Percentiles rank a stretch among this genome's conserved stretches.
Evolutionary conservation across 2,329 filamentous ascomycete species (phyloP).

Genomic region (Colletotrichum sp.): DNA sequence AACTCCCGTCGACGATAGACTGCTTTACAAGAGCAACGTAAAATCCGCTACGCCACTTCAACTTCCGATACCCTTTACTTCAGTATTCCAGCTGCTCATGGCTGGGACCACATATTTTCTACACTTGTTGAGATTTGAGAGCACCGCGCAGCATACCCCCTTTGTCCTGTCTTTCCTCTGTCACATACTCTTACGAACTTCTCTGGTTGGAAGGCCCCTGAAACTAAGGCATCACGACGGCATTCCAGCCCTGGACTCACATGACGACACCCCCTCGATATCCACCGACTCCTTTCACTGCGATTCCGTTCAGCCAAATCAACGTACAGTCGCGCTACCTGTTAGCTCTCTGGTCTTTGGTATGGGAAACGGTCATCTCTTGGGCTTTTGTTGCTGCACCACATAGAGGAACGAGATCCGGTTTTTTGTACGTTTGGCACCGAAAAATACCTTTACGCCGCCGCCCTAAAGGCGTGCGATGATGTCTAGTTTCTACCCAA

Average conservation of each 20-base stretch:
- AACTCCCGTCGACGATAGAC: slow-evolving; percentile 39
- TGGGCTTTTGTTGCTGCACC: not conserved
- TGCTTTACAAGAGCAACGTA: not conserved
- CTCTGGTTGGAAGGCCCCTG: slow-evolving; percentile 8
- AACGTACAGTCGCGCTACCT: not conserved
- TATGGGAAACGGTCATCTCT: not conserved
- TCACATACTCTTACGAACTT: slow-evolving; percentile 24
- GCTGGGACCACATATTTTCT: slow-evolving; percentile 1
- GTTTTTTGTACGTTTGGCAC: slow-evolving; percentile 10
- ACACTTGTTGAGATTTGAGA: slow-evolving; percentile 28
- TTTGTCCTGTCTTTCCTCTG: slow-evolving; percentile 22
- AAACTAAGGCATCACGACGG: slow-evolving; percentile 9
- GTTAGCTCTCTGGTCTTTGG: not conserved
- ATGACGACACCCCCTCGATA: slow-evolving; percentile 17
- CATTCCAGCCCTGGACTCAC: not conserved
- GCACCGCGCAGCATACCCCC: slow-evolving; percentile 40
- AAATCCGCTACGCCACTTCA: not conserved
- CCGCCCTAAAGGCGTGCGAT: not conserved
- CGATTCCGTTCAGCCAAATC: not conserved
- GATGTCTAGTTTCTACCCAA: slow-evolving; percentile 6
- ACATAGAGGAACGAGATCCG: not conserved
- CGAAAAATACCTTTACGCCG: slow-evolving; percentile 22
- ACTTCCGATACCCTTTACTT: slow-evolving; percentile 18
- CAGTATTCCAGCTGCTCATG: not conserved
- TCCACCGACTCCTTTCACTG: not conserved